Conservation (phyloP, 2,329 filamentous ascomycete species). For the Aureobasidium sp. region DNA sequence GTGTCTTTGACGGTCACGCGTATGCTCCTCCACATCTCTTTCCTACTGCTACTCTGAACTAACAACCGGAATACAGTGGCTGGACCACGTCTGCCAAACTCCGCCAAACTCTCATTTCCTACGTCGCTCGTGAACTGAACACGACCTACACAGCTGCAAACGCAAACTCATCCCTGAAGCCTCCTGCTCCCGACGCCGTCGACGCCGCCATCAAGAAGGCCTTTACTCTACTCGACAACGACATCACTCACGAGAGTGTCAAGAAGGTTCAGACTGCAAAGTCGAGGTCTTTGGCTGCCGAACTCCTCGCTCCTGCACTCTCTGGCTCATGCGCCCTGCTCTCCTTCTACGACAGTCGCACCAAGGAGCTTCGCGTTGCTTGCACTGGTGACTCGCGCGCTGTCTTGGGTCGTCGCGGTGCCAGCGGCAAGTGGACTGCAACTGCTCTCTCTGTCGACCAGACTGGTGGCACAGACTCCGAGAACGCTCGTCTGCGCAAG, state of each 20-base stretch:
- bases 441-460: constrained; percentile 87
- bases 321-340: constrained; percentile 96
- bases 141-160: constrained; percentile 74
- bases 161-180: constrained; percentile 45
- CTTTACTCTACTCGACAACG: constrained; percentile 80
- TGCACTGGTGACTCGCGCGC: constrained; percentile 96
- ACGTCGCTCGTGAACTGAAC: constrained; percentile 88
- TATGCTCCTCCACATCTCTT: constrained; percentile 33
- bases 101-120: constrained; percentile 83
- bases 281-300: constrained; percentile 83
- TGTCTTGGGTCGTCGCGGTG: constrained; percentile 70
- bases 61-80: constrained; percentile 50
- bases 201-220: constrained; percentile 88
- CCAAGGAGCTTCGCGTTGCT: constrained; percentile 79
- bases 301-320: constrained; percentile 82
- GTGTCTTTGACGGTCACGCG: constrained; percentile 96
- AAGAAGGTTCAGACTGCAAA: constrained; percentile 83
- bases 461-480: constrained; percentile 80
- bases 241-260: constrained; percentile 90
- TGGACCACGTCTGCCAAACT: constrained; percentile 98
- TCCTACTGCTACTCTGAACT: not conserved
- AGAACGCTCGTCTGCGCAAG: constrained; percentile 71
- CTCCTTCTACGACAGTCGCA: constrained; percentile 87
- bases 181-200: constrained; percentile 70
- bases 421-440: constrained; percentile 84